These are phyloP conservation scores for Trichoderma gracile DNA, from an alignment of 2,329 filamentous ascomycete genomes.

Conservation along the genomic window DNA sequence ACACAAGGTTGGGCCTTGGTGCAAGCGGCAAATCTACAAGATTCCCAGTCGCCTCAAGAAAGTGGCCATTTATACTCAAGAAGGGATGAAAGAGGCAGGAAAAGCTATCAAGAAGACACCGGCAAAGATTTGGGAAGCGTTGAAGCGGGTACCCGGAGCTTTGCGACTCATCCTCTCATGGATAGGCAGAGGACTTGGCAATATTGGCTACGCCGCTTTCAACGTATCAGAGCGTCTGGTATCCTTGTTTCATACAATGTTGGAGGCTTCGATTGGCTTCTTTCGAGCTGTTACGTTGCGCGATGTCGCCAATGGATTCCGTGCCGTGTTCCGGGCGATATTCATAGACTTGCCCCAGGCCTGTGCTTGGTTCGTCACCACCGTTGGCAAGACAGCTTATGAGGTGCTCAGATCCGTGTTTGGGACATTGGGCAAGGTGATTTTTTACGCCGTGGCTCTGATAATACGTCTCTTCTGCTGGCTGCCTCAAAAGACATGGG, in stretches of 20 bases:
- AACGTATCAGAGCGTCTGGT: slow-evolving; percentile 34
- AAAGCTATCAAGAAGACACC: slow-evolving; percentile 28
- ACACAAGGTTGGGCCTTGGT: slow-evolving; percentile 36
- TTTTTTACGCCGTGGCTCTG: slow-evolving; percentile 33
- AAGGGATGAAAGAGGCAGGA: slow-evolving; percentile 32
- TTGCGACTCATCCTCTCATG: slow-evolving; percentile 34
- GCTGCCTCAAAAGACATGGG: slow-evolving; percentile 38
- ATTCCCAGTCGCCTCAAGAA: slow-evolving; percentile 35
- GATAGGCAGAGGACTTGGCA: slow-evolving; percentile 36
- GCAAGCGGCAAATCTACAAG: slow-evolving; percentile 32
- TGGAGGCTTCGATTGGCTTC: slow-evolving; percentile 38
- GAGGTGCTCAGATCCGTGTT: slow-evolving; percentile 37
- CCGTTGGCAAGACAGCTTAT: slow-evolving; percentile 32
- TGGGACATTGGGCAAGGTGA: slow-evolving; percentile 34
- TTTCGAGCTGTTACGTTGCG: slow-evolving; percentile 41
- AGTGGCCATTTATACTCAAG: slow-evolving; percentile 27
- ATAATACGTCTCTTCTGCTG: slow-evolving; percentile 39
- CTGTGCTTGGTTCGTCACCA: slow-evolving; percentile 32
- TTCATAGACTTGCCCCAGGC: slow-evolving; percentile 38
- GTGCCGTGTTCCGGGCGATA: slow-evolving; percentile 34
- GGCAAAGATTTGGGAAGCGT: slow-evolving; percentile 25
- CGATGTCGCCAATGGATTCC: slow-evolving; percentile 44
- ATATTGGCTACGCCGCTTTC: slow-evolving; percentile 32
- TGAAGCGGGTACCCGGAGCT: slow-evolving; percentile 33
- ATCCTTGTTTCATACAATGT: slow-evolving; percentile 41